Base-by-base conservation (phyloP, 2,329 filamentous ascomycete species). In the Venturia nashicola region DNA sequence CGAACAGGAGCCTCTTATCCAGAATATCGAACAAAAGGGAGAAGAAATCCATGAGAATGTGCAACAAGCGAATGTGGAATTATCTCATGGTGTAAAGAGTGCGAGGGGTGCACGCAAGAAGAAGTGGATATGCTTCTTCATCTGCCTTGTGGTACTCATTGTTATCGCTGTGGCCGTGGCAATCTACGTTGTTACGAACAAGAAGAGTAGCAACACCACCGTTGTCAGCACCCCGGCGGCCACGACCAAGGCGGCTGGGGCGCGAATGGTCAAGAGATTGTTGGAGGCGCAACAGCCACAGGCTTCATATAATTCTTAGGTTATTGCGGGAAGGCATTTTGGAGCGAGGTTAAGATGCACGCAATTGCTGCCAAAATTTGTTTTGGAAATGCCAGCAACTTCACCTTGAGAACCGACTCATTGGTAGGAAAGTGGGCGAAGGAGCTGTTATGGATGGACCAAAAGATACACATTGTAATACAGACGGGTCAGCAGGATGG, bases 11-110 rank as follows among this genome's bases (percentile, higher is more conserved):
- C 86, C 83, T 18, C 82, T 88, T 39, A 85, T 97, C 43, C 79
- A 83, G 67, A 84, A 90, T 69, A 96, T 97, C 70, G 91, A 96
- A 77, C 83, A 88, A 71, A 91, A 93, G 77, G 90, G 86, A 44
- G 89, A 95, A 76, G 89, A 96, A 72, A 89, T 94, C 46, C 85
- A 89, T 60, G 86, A 88, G 65, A 90, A 97, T 75, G 83, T 97
- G 59, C 85, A 88, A 71, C 88, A 94, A 74, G 93, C 88, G 68
- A 97, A 94, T 72, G 83, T 85, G 67, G 86, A 97, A 75, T 89
- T 97, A 65, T 86, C 82, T 46, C 83, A 83, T n/a, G 92, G 92
- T 14, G 89, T 96, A 67, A 81, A 83, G 66, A 96, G 90, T 69
- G 93, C 93, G 9, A 82, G 88, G 14, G 59, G 32, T 27, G 65